A percentile compares a stretch with the other conserved stretches of the same genome.
Evolutionary conservation across 345 rosid genomes (phyloP).

Genomic region (Populus pruinosa): DNA sequence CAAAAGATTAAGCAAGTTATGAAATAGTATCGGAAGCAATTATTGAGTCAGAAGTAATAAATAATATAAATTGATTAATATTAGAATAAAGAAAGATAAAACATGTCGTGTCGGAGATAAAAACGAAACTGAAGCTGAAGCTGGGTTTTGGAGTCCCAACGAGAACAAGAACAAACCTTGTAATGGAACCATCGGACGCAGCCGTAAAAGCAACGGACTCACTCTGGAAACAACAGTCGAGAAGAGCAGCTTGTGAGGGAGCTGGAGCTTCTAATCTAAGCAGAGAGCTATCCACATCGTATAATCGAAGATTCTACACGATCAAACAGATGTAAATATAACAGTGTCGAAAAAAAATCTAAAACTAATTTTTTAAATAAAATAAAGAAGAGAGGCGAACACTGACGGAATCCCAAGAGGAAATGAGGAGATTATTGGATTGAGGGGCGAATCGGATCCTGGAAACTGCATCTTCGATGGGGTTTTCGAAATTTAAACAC

Average conservation of each 20-base stretch:
- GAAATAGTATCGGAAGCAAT: neutral
- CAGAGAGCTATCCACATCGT: constrained; percentile 59
- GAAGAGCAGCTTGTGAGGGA: constrained; percentile 54
- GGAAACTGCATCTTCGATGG: constrained; percentile 64
- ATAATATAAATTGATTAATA: neutral
- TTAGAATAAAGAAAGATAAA: neutral
- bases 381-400: neutral
- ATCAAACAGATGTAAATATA: neutral
- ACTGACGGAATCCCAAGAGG: constrained; percentile 94
- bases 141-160: neutral
- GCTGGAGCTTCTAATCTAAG: constrained; percentile 50
- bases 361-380: neutral
- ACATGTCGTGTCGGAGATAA: too few relatives aligned
- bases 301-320: constrained; percentile 61
- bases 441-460: constrained; percentile 66
- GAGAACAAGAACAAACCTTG: constrained; percentile 41
- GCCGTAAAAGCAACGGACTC: constrained; percentile 52
- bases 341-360: neutral
- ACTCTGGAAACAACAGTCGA: constrained; percentile 70
- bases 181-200: constrained; percentile 71
- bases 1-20: neutral
- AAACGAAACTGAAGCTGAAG: neutral
- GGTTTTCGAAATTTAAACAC: constrained; percentile 41
- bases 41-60: neutral
- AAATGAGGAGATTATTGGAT: constrained; percentile 69